phyloP scores from a whole-genome alignment of 305 asterid genomes.

The Fraxinus baroniana region DNA sequence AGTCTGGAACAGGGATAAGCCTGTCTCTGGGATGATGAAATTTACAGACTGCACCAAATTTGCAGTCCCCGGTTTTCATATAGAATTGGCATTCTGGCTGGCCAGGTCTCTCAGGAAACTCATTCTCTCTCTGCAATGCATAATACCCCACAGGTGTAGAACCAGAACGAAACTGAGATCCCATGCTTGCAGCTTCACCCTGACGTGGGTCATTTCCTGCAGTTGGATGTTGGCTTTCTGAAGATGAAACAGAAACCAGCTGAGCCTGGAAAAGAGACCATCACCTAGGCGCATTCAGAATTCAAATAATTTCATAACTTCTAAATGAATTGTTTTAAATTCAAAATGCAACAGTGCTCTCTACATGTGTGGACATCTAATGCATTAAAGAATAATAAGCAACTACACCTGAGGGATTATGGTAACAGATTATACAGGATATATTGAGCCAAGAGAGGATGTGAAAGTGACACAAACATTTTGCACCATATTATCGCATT shows the following conservation, averaged over 20 bases:
- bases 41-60: conserved; percentile 94
- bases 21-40: conserved; percentile 98
- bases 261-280: conserved; percentile 62
- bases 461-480: conserved; percentile 1
- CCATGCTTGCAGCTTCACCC: conserved; percentile 47
- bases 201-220: conserved; percentile 58
- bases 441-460: not conserved
- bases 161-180: conserved; percentile 63
- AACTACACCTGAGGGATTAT: not conserved
- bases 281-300: conserved; percentile 23
- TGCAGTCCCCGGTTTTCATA: conserved; percentile 98
- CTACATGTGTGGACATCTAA: conserved; percentile 9
- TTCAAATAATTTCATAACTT: not conserved
- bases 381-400: not conserved
- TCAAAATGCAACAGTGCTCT: conserved; percentile 8
- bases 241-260: conserved; percentile 69
- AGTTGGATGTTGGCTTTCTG: conserved; percentile 66
- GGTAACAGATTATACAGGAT: not conserved
- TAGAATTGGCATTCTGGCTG: conserved; percentile 96
- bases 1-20: conserved; percentile 79
- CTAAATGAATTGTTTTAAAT: conserved; percentile 2
- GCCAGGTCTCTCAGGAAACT: conserved; percentile 95
- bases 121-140: conserved; percentile 74
- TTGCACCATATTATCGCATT: not conserved
- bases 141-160: conserved; percentile 71